Evolutionary conservation across 495 filamentous ascomycete species (phyloP).

Genomic region (Friedmanniomyces simplex): DNA sequence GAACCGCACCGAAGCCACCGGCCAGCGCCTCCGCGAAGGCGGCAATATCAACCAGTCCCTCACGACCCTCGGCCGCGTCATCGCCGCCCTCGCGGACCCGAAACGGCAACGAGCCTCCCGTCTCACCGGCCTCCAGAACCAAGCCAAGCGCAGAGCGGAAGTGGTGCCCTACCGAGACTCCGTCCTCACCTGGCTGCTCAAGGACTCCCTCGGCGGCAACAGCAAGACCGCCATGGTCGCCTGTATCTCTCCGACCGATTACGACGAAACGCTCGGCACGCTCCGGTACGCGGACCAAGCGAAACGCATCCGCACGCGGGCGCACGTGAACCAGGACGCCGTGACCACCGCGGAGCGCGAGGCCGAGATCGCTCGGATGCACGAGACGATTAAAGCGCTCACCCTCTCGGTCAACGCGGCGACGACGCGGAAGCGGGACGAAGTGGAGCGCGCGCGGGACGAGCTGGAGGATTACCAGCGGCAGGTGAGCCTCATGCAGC

Average conservation of each 20-base stretch:
- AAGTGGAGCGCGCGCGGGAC: conserved; percentile 44
- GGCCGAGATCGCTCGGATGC: conserved; percentile 86
- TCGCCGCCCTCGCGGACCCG: conserved; percentile 88
- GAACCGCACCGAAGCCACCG: conserved; percentile 90
- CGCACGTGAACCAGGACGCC: conserved; percentile 89
- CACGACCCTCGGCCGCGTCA: conserved; percentile 89
- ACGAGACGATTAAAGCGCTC: conserved; percentile 74
- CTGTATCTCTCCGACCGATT: conserved; percentile 89
- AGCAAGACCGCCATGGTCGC: conserved; percentile 98
- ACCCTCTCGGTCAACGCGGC: conserved; percentile 59
- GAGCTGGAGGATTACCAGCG: conserved; percentile 87
- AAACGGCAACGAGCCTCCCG: conserved; percentile 16
- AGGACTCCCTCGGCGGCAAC: conserved; percentile 90
- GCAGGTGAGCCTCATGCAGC: conserved; percentile 73
- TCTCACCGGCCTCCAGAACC: conserved; percentile 11
- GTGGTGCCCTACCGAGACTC: conserved; percentile 91
- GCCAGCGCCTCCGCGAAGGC: conserved; percentile 79
- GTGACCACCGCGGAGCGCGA: conserved; percentile 81
- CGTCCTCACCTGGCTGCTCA: conserved; percentile 94
- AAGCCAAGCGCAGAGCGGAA: conserved; percentile 43
- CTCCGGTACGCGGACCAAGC: conserved; percentile 96
- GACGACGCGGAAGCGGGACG: conserved; percentile 36
- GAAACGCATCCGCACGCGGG: conserved; percentile 92
- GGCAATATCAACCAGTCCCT: conserved; percentile 98
- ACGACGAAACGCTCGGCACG: conserved; percentile 93